A percentile compares a stretch with the other conserved stretches of the same genome.
phyloP scores from a whole-genome alignment of 495 filamentous ascomycete genomes.

The Lineolata rhizophorae region DNA sequence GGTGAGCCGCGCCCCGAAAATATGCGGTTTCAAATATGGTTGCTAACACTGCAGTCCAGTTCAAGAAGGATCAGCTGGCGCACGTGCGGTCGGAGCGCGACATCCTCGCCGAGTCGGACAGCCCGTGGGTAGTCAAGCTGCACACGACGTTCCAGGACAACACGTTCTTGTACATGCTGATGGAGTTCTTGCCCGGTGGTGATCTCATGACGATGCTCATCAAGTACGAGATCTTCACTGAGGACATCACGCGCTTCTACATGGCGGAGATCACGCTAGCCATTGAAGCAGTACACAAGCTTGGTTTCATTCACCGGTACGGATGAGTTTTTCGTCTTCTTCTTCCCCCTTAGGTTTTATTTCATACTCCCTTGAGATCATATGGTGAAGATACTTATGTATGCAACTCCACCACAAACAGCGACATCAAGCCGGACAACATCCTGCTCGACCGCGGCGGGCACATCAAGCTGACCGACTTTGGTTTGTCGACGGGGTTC shows the following conservation, averaged over 20 bases:
- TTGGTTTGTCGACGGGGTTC: slow-evolving; percentile 93
- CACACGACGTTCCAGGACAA: slow-evolving; percentile 93
- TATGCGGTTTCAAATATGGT: not conserved
- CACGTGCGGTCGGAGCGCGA: slow-evolving; percentile 96
- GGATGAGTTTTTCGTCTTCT: slow-evolving; percentile 11
- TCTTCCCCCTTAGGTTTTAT: too few relatives aligned
- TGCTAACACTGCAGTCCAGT: slow-evolving; percentile 17
- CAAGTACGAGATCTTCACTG: slow-evolving; percentile 98
- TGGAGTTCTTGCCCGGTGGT: slow-evolving; percentile 96
- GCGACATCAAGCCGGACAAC: slow-evolving; percentile 98
- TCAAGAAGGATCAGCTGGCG: slow-evolving; percentile 97
- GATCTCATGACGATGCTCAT: slow-evolving; percentile 99
- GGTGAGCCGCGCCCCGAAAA: slow-evolving; percentile 16
- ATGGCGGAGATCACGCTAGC: slow-evolving; percentile 96
- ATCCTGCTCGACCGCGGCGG: slow-evolving; percentile 88
- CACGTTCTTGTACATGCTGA: slow-evolving; percentile 92
- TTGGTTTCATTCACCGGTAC: slow-evolving; percentile 96
- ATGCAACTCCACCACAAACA: slow-evolving; percentile 14
- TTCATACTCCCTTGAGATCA: too few relatives aligned
- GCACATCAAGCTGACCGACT: slow-evolving; percentile 97
- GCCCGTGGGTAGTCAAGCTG: slow-evolving; percentile 95
- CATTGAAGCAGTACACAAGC: slow-evolving; percentile 91
- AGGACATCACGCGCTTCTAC: slow-evolving; percentile 97
- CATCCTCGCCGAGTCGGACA: slow-evolving; percentile 93
- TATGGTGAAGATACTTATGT: not conserved